phyloP scores from a whole-genome alignment of 495 filamentous ascomycete species.

The Penicillium cosmopolitanum region DNA sequence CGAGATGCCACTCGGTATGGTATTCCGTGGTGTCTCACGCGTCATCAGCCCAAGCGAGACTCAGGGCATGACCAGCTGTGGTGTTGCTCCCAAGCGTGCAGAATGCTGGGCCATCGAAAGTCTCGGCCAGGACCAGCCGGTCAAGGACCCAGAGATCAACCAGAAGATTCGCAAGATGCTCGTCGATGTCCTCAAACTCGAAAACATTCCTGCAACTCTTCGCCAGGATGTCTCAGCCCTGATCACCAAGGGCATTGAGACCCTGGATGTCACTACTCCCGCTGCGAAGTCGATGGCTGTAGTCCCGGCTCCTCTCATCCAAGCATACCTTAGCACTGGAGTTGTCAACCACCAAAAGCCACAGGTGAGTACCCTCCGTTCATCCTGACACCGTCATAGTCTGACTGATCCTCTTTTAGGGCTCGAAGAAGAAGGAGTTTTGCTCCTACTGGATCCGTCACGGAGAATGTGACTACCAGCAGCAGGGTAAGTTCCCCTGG shows the following conservation, averaged over 20 bases:
- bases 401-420: neutral
- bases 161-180: too few species aligned
- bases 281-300: too few species aligned
- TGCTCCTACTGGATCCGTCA: slow-evolving; percentile 87
- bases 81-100: slow-evolving; percentile 32
- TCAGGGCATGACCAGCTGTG: slow-evolving; percentile 51
- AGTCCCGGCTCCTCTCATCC: too few species aligned
- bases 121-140: neutral
- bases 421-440: slow-evolving; percentile 64
- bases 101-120: slow-evolving; percentile 42
- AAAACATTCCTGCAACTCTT: too few species aligned
- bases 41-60: slow-evolving; percentile 39
- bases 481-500: slow-evolving; percentile 57
- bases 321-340: too few species aligned
- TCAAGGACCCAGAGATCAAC: too few species aligned
- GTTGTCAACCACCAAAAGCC: neutral
- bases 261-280: neutral
- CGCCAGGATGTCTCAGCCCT: too few species aligned
- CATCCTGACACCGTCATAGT: neutral
- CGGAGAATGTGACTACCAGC: slow-evolving; percentile 80
- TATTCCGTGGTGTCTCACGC: slow-evolving; percentile 41
- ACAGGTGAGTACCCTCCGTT: neutral
- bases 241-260: slow-evolving; percentile 1
- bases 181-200: too few species aligned
- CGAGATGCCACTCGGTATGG: slow-evolving; percentile 54